Evolutionary conservation across 169 alveolate genomes (phyloP).

Genomic region (Eimeria acervulina): DNA sequence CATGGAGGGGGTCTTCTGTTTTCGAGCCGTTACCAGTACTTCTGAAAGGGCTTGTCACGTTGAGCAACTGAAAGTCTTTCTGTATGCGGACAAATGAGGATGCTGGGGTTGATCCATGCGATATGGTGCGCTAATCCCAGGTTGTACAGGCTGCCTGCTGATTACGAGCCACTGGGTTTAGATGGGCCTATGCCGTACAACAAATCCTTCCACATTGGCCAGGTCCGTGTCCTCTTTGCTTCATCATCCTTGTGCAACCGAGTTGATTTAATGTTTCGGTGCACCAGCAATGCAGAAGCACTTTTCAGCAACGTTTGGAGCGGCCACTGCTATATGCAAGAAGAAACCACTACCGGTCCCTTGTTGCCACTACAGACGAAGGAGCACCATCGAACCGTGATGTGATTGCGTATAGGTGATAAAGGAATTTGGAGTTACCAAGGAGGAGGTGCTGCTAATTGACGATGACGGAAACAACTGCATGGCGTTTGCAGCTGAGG

Average conservation of each 20-base stretch:
- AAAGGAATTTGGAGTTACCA: slow-evolving; percentile 39
- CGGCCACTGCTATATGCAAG: too few relatives aligned
- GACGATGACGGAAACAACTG: slow-evolving; percentile 67
- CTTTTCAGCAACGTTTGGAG: background rate
- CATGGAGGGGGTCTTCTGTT: background rate
- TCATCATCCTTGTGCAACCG: background rate
- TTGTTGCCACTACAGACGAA: background rate
- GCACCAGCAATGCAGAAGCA: background rate
- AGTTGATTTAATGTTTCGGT: background rate
- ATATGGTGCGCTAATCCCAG: background rate
- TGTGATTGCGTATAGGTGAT: background rate
- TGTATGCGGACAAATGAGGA: background rate
- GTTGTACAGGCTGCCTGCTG: slow-evolving; percentile 32
- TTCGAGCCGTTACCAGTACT: background rate
- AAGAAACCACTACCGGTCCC: too few relatives aligned
- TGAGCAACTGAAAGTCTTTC: background rate
- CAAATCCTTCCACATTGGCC: slow-evolving; percentile 49
- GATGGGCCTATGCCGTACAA: slow-evolving; percentile 46
- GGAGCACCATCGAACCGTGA: background rate
- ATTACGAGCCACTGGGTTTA: slow-evolving; percentile 21
- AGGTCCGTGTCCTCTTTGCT: background rate
- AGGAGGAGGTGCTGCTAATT: slow-evolving; percentile 50
- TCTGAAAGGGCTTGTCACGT: background rate
- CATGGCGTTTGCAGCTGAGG: slow-evolving; percentile 16
- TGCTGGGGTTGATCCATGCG: background rate